phyloP scores from a whole-genome alignment of 116 monocot species.

The Iris pallida region DNA sequence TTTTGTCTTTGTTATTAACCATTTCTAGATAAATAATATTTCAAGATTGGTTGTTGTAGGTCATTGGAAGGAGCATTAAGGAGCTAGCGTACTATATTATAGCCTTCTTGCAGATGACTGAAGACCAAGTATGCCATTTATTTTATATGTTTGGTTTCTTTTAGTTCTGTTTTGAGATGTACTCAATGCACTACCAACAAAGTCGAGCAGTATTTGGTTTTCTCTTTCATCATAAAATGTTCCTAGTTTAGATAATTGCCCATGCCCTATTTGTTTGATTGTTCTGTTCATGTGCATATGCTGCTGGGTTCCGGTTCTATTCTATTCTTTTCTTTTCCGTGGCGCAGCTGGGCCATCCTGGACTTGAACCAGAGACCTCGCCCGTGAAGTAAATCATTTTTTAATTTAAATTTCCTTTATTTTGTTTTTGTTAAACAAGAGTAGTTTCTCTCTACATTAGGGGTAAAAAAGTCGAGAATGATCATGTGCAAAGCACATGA shows the following conservation, averaged over 20 bases:
- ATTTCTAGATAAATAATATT: slow-evolving; percentile 5
- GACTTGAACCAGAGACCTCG: slow-evolving; percentile 13
- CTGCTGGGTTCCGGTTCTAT: too few relatives aligned
- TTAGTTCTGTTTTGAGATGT: background rate
- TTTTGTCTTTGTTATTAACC: background rate
- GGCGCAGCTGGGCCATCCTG: slow-evolving; percentile 14
- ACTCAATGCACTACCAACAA: background rate
- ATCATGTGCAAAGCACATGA: too few relatives aligned
- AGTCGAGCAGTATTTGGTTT: background rate
- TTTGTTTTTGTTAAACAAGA: too few relatives aligned
- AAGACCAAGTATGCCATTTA: slow-evolving; percentile 64
- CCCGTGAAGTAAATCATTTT: slow-evolving; percentile 10
- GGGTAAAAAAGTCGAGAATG: too few relatives aligned
- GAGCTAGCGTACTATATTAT: slow-evolving; percentile 79
- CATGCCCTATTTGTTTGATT: background rate
- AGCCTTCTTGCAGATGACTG: slow-evolving; percentile 82
- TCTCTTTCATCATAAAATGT: background rate
- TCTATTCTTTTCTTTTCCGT: slow-evolving; percentile 16
- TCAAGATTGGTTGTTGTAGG: slow-evolving; percentile 32
- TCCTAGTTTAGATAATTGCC: background rate
- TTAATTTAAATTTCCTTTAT: too few relatives aligned
- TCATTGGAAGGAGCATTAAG: slow-evolving; percentile 48
- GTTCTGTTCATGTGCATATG: background rate
- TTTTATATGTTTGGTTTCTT: background rate
- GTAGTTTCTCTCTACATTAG: too few relatives aligned